phyloP scores from a whole-genome alignment of 1,284 basidiomycete species.

The Cystobasidiaceae sp. region DNA sequence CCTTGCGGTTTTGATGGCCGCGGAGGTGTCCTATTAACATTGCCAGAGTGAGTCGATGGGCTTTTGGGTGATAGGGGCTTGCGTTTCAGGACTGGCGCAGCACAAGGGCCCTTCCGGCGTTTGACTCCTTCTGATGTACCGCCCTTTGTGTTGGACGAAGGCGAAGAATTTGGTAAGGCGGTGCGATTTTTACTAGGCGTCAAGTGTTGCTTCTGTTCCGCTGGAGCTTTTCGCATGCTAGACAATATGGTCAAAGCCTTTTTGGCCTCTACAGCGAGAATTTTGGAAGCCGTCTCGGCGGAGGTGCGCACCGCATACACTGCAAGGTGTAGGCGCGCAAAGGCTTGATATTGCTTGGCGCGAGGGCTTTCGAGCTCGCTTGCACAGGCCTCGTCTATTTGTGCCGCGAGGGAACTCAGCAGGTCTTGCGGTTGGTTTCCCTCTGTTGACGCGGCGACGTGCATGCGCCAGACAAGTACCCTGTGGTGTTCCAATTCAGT shows the following conservation, averaged over 20 bases:
- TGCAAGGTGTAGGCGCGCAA: conserved; percentile 41
- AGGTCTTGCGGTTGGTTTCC: background rate
- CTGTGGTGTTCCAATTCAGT: background rate
- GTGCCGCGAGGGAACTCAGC: too few relatives aligned
- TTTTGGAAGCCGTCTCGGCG: conserved; percentile 2
- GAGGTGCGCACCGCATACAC: conserved; percentile 35
- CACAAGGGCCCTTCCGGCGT: conserved; percentile 35
- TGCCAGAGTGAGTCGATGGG: background rate
- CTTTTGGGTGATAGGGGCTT: conserved; percentile 22
- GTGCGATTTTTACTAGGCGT: too few relatives aligned
- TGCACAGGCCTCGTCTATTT: too few relatives aligned
- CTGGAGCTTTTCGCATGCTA: background rate
- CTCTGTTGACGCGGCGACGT: background rate
- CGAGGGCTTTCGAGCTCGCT: too few relatives aligned
- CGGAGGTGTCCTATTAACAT: background rate
- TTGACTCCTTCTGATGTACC: too few relatives aligned
- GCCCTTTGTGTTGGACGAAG: too few relatives aligned
- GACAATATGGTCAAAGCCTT: conserved; percentile 42
- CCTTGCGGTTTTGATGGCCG: background rate
- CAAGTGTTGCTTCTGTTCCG: background rate
- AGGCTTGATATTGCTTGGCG: conserved; percentile 36
- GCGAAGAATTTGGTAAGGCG: too few relatives aligned
- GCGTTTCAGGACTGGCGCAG: background rate
- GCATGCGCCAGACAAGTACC: conserved; percentile 7
- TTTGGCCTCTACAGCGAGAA: conserved; percentile 30